A percentile compares a stretch with the other conserved stretches of the same genome.
Conservation (phyloP, 805 yeast species). For the Saccharomycodes ludwigii region DNA sequence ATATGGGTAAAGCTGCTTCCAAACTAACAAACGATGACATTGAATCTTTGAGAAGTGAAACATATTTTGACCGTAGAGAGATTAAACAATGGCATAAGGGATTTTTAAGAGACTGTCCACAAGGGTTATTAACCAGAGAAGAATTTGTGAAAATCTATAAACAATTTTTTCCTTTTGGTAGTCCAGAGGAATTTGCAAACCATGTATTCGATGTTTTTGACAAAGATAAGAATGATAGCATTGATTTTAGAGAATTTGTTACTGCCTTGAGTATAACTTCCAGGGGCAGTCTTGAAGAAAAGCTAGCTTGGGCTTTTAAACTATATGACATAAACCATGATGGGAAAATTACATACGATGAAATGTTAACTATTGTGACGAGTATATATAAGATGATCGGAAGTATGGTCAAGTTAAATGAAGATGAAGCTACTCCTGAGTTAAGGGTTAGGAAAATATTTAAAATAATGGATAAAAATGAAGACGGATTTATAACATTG, state of each 20-base stretch:
- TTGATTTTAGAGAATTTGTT: conserved; percentile 88
- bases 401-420: conserved; percentile 76
- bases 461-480: conserved; percentile 55
- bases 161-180: conserved; percentile 97
- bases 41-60: conserved; percentile 65
- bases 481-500: conserved; percentile 55
- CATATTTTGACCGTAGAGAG: conserved; percentile 87
- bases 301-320: conserved; percentile 79
- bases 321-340: conserved; percentile 74
- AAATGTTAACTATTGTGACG: conserved; percentile 64
- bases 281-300: conserved; percentile 75
- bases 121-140: conserved; percentile 73
- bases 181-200: conserved; percentile 82
- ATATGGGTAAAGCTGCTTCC: conserved; percentile 91
- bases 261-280: conserved; percentile 78
- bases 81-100: conserved; percentile 98
- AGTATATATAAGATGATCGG: conserved; percentile 95
- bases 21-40: conserved; percentile 86
- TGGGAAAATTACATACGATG: conserved; percentile 65
- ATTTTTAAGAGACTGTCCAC: conserved; percentile 84
- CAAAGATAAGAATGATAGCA: conserved; percentile 61
- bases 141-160: conserved; percentile 88
- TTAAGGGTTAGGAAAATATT: conserved; percentile 75
- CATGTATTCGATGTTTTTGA: conserved; percentile 86
- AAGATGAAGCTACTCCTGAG: conserved; percentile 88